Percentiles rank a stretch among this genome's conserved stretches.
These are phyloP conservation scores for Vitis vinifera DNA, from an alignment of 164 flowering plant genomes.

Conservation along the genomic window ASM3070453v1 NC_081822.1:7566501-7567000, in stretches of 20 bases:
- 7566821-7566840: too few relatives aligned
- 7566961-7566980: too few relatives aligned
- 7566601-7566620: slow-evolving; percentile 61
- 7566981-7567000: too few relatives aligned
- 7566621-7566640: slow-evolving; percentile 87
- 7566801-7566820: too few relatives aligned
- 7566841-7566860: too few relatives aligned
- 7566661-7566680: slow-evolving; percentile 80
- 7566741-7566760: slow-evolving; percentile 52
- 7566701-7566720: slow-evolving; percentile 77
- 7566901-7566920: too few relatives aligned
- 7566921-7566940: too few relatives aligned
- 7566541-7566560: slow-evolving; percentile 63
- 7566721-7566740: slow-evolving; percentile 81
- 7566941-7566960: too few relatives aligned
- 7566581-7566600: slow-evolving; percentile 73
- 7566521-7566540: slow-evolving; percentile 53
- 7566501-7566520: slow-evolving; percentile 43
- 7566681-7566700: slow-evolving; percentile 70
- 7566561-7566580: slow-evolving; percentile 78
- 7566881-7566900: too few relatives aligned
- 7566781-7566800: neutral
- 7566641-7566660: slow-evolving; percentile 59
- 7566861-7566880: too few relatives aligned
- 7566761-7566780: slow-evolving; percentile 25